Percentiles rank a stretch among this genome's conserved stretches.
These are phyloP conservation scores for Penicillium samsonianum DNA, from an alignment of 495 filamentous ascomycete species.

Conservation along the genomic window DNA sequence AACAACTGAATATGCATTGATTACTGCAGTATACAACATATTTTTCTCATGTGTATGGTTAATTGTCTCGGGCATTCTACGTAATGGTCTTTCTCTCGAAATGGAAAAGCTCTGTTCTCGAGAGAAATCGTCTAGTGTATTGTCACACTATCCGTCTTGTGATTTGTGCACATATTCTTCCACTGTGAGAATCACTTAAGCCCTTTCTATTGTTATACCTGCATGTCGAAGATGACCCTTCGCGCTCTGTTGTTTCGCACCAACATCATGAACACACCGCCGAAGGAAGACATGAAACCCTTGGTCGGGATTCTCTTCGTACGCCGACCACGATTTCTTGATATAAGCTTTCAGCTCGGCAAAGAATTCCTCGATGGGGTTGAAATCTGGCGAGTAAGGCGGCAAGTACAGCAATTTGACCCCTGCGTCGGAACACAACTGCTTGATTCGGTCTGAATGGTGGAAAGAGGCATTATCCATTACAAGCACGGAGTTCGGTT, in stretches of 20 bases:
- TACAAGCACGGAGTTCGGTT: neutral
- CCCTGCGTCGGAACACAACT: conserved; percentile 18
- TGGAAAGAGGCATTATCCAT: neutral
- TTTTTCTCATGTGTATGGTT: too few relatives aligned
- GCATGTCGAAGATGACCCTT: neutral
- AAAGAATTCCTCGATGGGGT: conserved; percentile 20
- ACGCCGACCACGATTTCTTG: neutral
- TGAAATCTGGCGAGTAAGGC: conserved; percentile 18
- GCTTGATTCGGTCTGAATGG: neutral
- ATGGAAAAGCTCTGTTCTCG: too few relatives aligned
- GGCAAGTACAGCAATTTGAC: conserved; percentile 31
- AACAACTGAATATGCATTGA: too few relatives aligned
- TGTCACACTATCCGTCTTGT: too few relatives aligned
- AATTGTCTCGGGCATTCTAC: too few relatives aligned
- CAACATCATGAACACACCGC: neutral
- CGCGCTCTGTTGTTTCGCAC: neutral
- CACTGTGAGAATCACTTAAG: too few relatives aligned
- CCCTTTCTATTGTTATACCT: neutral
- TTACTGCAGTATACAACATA: too few relatives aligned
- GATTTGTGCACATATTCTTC: too few relatives aligned
- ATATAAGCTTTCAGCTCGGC: conserved; percentile 19
- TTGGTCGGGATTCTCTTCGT: neutral
- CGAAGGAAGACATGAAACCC: neutral
- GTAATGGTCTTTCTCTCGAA: too few relatives aligned
- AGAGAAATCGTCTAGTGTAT: too few relatives aligned